Base-by-base conservation (phyloP, 1,139 yeast species). In the Yamadazyma membranifaciens region DNA sequence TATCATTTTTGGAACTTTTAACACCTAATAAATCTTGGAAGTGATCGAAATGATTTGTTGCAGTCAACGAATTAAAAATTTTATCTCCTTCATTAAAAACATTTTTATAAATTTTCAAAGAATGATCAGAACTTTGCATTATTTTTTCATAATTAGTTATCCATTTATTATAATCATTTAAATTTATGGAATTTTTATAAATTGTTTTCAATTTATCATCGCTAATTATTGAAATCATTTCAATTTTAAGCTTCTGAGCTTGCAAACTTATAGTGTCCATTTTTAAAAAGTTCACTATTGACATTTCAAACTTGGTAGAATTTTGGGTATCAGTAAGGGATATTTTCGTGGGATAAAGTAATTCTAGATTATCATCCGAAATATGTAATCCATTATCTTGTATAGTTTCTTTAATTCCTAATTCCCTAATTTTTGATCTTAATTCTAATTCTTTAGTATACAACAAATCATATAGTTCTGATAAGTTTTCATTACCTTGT, bases 11-110 rank as follows among this genome's bases (percentile, higher is more conserved):
- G 31, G 34, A 37, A 11, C 38, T 14, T 36, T 16, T 22, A 6
- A 33, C 10, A 12, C 24, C 31, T 10, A 30, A 14, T 30, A 3
- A 3, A 6, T 29, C 17, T 31, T 22, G 28, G 28, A 36, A 36
- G 6, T 20, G 13, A 4, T 17, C 24, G 11, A 30, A 34, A 6
- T 14, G 12, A n/a, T 34, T 14, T 4, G 9, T 17, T 4, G 17
- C 16, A 10, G 33, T 12, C 12, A 20, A 12, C 6, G 15, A n/a
- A 14, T 22, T 24, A 22, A 24, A 63, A 2, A 80, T 69, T 37
- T 70, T 63, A 45, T 81, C 84, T 4, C 87, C 86, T 41, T 83
- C 89, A 7, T 55, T 49, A 3, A 76, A 60, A 14, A 83, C 51
- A 1, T 64, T 45, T 43, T 68, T 73, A 45, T 81, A 65, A 1